Percentiles rank a stretch among this genome's conserved stretches.
phyloP scores from a whole-genome alignment of 225 moss, liverwort and hornwort genomes.

The Neckera pumila region DNA sequence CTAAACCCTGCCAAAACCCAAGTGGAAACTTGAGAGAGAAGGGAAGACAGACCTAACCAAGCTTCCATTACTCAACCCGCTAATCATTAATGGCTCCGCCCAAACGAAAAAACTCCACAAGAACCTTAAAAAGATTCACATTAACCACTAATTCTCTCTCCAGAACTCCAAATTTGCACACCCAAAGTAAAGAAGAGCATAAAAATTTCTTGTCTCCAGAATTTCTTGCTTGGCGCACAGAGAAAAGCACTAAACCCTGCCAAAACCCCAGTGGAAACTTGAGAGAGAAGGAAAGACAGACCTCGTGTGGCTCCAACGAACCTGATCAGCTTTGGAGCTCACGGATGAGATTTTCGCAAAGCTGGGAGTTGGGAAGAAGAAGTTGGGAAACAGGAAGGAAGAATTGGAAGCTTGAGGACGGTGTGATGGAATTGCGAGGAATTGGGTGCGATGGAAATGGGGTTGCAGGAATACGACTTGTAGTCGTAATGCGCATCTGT shows the following conservation, averaged over 20 bases:
- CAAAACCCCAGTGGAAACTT: not conserved
- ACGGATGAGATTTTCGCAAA: not conserved
- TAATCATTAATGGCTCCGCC: too few species aligned
- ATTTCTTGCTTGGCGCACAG: not conserved
- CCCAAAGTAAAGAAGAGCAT: not conserved
- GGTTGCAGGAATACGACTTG: not conserved
- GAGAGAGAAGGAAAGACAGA: not conserved
- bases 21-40: not conserved
- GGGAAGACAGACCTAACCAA: slow-evolving; percentile 8
- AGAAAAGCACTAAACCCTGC: not conserved
- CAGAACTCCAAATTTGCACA: not conserved
- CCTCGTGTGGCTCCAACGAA: slow-evolving; percentile 9
- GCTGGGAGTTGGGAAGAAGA: not conserved
- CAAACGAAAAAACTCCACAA: too few species aligned
- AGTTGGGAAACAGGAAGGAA: not conserved
- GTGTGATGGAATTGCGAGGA: not conserved
- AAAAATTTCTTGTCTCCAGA: too few species aligned
- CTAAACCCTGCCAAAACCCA: not conserved
- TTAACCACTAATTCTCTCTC: not conserved
- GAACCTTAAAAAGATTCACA: too few species aligned
- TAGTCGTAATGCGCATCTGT: not conserved
- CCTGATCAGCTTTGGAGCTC: not conserved
- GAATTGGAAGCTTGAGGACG: not conserved
- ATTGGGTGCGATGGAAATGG: not conserved
- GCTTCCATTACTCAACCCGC: too few species aligned